These are phyloP conservation scores for Phoma sp. DNA, from an alignment of 2,329 filamentous ascomycete species.

Conservation along the genomic window DNA sequence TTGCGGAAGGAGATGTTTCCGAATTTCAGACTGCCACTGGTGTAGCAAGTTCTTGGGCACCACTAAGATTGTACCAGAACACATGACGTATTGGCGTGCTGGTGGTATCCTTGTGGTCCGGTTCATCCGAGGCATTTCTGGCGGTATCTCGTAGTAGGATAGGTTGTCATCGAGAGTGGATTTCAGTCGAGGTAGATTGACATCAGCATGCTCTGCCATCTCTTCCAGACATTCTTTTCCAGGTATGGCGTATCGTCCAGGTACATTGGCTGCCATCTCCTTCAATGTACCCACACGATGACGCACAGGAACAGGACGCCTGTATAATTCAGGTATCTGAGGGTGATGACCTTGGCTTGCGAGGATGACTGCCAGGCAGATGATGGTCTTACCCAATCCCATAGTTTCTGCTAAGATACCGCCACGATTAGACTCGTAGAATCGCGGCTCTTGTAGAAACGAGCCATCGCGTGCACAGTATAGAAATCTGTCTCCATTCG, in stretches of 20 bases:
- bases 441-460: conserved; percentile 70
- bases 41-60: conserved; percentile 83
- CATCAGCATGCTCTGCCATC: conserved; percentile 45
- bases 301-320: conserved; percentile 53
- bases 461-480: conserved; percentile 70
- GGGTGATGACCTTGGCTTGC: conserved; percentile 76
- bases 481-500: conserved; percentile 70
- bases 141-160: conserved; percentile 51
- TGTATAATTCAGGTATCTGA: conserved; percentile 68
- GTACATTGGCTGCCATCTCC: conserved; percentile 77
- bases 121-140: conserved; percentile 50
- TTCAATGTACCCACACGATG: conserved; percentile 67
- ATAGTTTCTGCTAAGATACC: conserved; percentile 84
- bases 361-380: conserved; percentile 75
- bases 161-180: conserved; percentile 43
- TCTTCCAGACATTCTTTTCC: conserved; percentile 73
- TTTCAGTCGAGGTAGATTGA: conserved; percentile 42
- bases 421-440: conserved; percentile 77
- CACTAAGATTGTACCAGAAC: conserved; percentile 75
- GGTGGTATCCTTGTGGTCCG: conserved; percentile 51
- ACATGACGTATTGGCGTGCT: conserved; percentile 66
- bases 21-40: conserved; percentile 85
- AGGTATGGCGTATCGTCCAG: conserved; percentile 71
- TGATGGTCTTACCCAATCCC: conserved; percentile 84
- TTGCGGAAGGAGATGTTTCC: conserved; percentile 70